Percentiles rank a stretch among this genome's conserved stretches.
Conservation (phyloP, 169 alveolate genomes). For the Hammondia hammondi region DNA sequence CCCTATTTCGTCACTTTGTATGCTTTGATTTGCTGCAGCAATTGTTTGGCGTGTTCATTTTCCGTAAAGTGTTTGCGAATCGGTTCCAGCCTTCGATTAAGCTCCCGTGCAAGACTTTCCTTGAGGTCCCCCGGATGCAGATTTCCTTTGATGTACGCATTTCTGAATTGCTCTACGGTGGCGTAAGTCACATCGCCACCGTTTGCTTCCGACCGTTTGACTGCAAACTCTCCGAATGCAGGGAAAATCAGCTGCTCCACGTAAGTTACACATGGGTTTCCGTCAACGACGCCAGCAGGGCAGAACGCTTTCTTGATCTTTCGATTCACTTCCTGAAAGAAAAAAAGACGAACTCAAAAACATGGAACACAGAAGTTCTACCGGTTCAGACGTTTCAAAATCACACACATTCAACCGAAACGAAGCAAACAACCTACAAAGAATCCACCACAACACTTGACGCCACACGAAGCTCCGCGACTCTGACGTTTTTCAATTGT, state of each 20-base stretch:
- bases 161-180: slow-evolving; percentile 88
- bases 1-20: slow-evolving; percentile 71
- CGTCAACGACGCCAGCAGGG: slow-evolving; percentile 90
- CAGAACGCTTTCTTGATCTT: slow-evolving; percentile 97
- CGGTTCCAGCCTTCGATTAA: slow-evolving; percentile 95
- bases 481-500: background rate
- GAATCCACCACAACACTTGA: background rate
- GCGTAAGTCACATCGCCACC: slow-evolving; percentile 87
- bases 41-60: slow-evolving; percentile 83
- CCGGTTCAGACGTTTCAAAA: background rate
- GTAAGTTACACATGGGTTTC: slow-evolving; percentile 96
- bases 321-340: slow-evolving; percentile 86
- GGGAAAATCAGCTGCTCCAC: slow-evolving; percentile 90
- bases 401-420: background rate
- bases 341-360: background rate
- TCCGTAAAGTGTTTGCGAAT: slow-evolving; percentile 94
- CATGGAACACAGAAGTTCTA: background rate
- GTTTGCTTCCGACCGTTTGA: slow-evolving; percentile 11
- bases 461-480: background rate
- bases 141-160: slow-evolving; percentile 88
- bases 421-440: background rate
- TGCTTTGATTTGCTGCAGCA: slow-evolving; percentile 86
- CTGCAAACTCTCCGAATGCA: slow-evolving; percentile 62
- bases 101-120: slow-evolving; percentile 86
- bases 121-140: slow-evolving; percentile 97